Conservation (phyloP, 495 filamentous ascomycete genomes). For the Aspergillus bridgeri region DNA sequence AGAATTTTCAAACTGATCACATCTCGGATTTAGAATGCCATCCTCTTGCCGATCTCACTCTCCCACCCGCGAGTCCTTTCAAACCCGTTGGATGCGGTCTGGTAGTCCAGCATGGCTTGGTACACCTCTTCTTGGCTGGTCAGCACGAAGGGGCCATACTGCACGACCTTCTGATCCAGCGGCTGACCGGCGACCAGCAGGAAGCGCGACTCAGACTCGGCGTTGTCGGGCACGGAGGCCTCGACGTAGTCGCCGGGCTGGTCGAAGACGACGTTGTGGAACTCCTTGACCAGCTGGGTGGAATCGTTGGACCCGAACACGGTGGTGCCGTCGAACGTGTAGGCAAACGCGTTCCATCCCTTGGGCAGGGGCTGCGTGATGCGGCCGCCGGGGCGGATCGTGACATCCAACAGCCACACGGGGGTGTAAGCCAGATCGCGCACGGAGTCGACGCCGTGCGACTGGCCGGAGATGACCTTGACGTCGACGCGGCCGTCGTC, state of each 20-base stretch:
- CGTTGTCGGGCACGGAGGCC: slow-evolving; percentile 64
- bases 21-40: slow-evolving; percentile 39
- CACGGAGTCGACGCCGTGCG: slow-evolving; percentile 78
- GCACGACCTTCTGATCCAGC: slow-evolving; percentile 86
- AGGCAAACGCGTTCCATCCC: slow-evolving; percentile 91
- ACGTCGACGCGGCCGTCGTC: slow-evolving; percentile 72
- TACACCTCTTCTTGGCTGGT: slow-evolving; percentile 81
- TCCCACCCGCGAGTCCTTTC: slow-evolving; percentile 79
- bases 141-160: slow-evolving; percentile 94
- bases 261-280: slow-evolving; percentile 89
- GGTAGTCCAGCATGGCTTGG: slow-evolving; percentile 86
- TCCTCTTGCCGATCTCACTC: slow-evolving; percentile 92
- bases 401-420: slow-evolving; percentile 87
- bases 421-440: slow-evolving; percentile 92
- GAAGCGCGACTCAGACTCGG: slow-evolving; percentile 63
- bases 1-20: neutral
- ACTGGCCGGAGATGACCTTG: slow-evolving; percentile 86
- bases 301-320: slow-evolving; percentile 60
- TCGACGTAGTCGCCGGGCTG: slow-evolving; percentile 69
- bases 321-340: slow-evolving; percentile 68
- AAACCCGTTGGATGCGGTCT: slow-evolving; percentile 82
- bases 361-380: slow-evolving; percentile 69
- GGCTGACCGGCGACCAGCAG: slow-evolving; percentile 82
- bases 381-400: slow-evolving; percentile 73
- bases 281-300: slow-evolving; percentile 60